These are phyloP conservation scores for Exophiala aquamarina DNA, from an alignment of 2,329 filamentous ascomycete species.

Conservation along the genomic window DNA sequence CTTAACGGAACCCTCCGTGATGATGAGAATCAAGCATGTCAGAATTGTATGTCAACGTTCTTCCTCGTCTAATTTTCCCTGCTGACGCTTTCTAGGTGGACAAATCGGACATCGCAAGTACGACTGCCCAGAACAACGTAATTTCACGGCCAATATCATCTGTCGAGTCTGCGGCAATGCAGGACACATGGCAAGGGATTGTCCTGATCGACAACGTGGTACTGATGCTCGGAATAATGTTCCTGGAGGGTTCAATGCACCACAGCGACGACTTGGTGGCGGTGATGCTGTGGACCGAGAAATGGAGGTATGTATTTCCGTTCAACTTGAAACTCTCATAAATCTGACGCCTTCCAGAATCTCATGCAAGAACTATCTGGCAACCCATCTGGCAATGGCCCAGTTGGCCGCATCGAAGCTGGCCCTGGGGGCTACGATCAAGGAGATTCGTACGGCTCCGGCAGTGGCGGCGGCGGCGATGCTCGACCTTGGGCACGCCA, in stretches of 20 bases:
- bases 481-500: slow-evolving; percentile 44
- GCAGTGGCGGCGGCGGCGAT: slow-evolving; percentile 50
- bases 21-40: slow-evolving; percentile 98
- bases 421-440: slow-evolving; percentile 62
- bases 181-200: slow-evolving; percentile 97
- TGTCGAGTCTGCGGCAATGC: slow-evolving; percentile 97
- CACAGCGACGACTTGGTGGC: slow-evolving; percentile 67
- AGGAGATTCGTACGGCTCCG: slow-evolving; percentile 27
- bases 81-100: slow-evolving; percentile 54
- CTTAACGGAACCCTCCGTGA: slow-evolving; percentile 99
- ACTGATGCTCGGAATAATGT: slow-evolving; percentile 86
- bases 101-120: slow-evolving; percentile 99
- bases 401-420: slow-evolving; percentile 81
- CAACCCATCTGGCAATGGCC: slow-evolving; percentile 57
- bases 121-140: slow-evolving; percentile 95
- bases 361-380: slow-evolving; percentile 97
- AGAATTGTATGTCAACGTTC: slow-evolving; percentile 68
- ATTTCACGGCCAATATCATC: slow-evolving; percentile 99
- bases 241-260: slow-evolving; percentile 44
- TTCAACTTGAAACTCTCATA: neutral
- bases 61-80: neutral
- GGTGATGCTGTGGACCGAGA: slow-evolving; percentile 89
- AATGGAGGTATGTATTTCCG: slow-evolving; percentile 72
- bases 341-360: slow-evolving; percentile 56
- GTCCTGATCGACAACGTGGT: slow-evolving; percentile 88